Evolutionary conservation across 371 early-diverging fungal genomes (phyloP).

Genomic region (Zopfochytrium polystomum): DNA sequence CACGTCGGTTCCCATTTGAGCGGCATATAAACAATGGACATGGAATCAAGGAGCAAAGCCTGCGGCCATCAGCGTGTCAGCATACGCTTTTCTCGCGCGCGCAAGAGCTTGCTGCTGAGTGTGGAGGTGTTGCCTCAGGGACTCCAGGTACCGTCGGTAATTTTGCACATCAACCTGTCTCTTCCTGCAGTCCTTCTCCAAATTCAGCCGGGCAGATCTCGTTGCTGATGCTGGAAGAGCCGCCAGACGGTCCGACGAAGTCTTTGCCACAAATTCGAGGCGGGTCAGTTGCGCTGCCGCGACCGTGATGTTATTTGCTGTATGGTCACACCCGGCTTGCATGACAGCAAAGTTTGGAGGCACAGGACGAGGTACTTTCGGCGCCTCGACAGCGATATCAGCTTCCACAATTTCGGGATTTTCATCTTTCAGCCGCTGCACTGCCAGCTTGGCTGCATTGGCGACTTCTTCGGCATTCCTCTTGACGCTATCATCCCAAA

Average conservation of each 20-base stretch:
- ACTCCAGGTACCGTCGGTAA: too few species aligned
- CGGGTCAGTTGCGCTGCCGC: background rate
- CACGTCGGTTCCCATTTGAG: too few species aligned
- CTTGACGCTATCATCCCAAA: slow-evolving; percentile 44
- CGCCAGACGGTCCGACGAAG: background rate
- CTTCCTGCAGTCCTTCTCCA: background rate
- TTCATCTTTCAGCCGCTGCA: slow-evolving; percentile 1
- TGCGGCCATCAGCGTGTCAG: too few species aligned
- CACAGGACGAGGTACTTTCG: background rate
- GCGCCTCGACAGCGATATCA: slow-evolving; percentile 10
- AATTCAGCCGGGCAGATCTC: background rate
- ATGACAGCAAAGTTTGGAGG: too few species aligned
- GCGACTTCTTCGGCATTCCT: slow-evolving; percentile 43
- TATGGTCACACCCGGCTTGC: too few species aligned
- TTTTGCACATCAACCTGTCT: too few species aligned
- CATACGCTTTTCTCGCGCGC: too few species aligned
- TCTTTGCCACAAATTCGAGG: background rate
- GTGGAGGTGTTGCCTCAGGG: too few species aligned
- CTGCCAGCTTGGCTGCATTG: slow-evolving; percentile 36
- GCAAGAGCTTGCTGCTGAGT: too few species aligned
- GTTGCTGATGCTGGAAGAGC: background rate
- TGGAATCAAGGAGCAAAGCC: too few species aligned
- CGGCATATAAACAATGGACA: too few species aligned
- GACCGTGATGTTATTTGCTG: background rate
- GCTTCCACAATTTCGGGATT: slow-evolving; percentile 12